Base-by-base conservation (phyloP, 345 rosid species). In the Pistacia vera region DNA sequence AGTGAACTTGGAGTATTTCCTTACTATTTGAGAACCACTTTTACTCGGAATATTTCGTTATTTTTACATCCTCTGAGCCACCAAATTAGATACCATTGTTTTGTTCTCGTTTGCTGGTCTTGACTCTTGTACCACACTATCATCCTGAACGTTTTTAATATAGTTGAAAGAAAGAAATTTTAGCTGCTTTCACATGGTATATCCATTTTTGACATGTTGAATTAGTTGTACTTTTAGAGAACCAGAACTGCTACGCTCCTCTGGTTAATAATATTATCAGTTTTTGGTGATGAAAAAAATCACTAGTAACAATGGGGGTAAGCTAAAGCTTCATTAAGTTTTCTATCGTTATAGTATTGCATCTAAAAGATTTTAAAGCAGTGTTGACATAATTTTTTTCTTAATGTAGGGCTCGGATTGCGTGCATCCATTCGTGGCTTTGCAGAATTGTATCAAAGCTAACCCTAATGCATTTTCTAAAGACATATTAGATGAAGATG, bases 361-460 rank as follows among this genome's bases (percentile, higher is more conserved):
- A 33, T 20, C 25, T 33, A 11, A 56, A 18, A 41, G 71, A 49
- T 41, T 30, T 25, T 11, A 44, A 10, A 61, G 36, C 33, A 72
- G 63, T 25, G 25, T 55, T 63, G 33, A 77, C 49, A 46, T 36
- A 11, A 46, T 58, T 22, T 74, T 44, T 68, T 20, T 18, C 51
- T 36, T 56, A 76, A 44, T 18, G 25, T 81, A 95, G 97, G 98
- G 99, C 70, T 90, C 98, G 49, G 97, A 95, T 70, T 93, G 99
- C 49, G 90, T 93, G 73, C 79, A 81, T 70, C 96, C 94, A 9
- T 92, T 95, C 64, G 87, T 95, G 55, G 93, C 97, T 56, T 83
- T 95, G 84, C 99, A 93, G 85, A 84, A 73, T 68, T 93, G 98
- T 79, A 90, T 95, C 62, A 92, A 92, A 83, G 88, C 79, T 7